These are phyloP conservation scores for Aspergillus panamensis DNA, from an alignment of 495 filamentous ascomycete species.

Conservation along the genomic window DNA sequence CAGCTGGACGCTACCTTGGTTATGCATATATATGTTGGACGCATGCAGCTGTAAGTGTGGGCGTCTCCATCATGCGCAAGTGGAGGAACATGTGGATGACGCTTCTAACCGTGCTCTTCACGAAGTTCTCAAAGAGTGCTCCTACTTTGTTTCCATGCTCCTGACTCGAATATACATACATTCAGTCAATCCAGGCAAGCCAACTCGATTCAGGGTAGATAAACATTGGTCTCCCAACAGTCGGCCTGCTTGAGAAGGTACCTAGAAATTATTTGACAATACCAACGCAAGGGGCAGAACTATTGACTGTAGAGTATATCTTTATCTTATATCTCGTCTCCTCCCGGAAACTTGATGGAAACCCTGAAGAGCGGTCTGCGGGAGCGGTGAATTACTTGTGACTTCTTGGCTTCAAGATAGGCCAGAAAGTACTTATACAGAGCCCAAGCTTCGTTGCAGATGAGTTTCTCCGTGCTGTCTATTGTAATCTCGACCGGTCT, in stretches of 20 bases:
- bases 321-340: background rate
- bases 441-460: background rate
- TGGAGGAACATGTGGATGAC: background rate
- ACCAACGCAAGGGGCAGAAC: background rate
- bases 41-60: background rate
- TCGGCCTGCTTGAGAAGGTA: background rate
- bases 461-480: background rate
- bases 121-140: background rate
- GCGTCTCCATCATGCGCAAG: background rate
- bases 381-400: constrained; percentile 1
- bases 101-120: background rate
- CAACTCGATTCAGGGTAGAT: background rate
- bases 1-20: background rate
- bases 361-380: constrained; percentile 4
- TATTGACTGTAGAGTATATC: background rate
- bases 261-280: background rate
- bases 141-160: background rate
- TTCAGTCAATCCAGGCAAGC: background rate
- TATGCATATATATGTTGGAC: background rate
- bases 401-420: background rate
- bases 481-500: background rate
- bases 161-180: background rate
- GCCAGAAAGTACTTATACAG: background rate
- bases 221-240: background rate
- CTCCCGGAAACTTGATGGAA: background rate